A percentile compares a stretch with the other conserved stretches of the same genome.
Evolutionary conservation across 768 basidiomycete species (phyloP).

Genomic region (Coprinopsis marcescibilis): DNA sequence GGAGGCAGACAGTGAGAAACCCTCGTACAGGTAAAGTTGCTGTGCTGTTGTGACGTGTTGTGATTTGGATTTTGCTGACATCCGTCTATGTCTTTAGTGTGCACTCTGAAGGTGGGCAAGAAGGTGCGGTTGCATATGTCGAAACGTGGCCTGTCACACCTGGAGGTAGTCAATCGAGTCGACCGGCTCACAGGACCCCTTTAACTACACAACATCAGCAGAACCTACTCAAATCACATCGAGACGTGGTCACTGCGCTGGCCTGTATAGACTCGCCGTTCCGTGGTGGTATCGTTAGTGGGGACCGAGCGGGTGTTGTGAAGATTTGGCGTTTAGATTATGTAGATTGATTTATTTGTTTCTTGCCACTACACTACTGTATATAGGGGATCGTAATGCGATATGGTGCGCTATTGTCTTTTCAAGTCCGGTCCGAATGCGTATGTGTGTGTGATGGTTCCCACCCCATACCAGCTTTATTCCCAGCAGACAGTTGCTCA

Average conservation of each 20-base stretch:
- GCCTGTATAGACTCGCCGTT: conserved; percentile 90
- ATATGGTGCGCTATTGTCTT: no score
- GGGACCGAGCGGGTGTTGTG: conserved; percentile 82
- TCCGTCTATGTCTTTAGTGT: conserved; percentile 16
- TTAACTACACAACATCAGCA: conserved; percentile 80
- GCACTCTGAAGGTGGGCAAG: conserved; percentile 33
- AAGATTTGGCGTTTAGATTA: conserved; percentile 83
- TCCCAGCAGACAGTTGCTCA: no score
- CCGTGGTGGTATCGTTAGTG: conserved; percentile 87
- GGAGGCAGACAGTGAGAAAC: conserved; percentile 70
- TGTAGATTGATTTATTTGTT: not conserved
- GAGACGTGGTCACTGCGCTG: conserved; percentile 83
- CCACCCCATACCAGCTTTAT: no score
- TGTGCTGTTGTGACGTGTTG: not conserved
- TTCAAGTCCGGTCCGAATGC: no score
- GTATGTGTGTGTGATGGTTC: no score
- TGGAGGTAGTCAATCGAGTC: conserved; percentile 46
- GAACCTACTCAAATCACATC: conserved; percentile 79
- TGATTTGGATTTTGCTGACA: no score
- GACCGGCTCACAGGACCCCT: conserved; percentile 70
- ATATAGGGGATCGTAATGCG: no score
- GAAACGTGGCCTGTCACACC: conserved; percentile 55
- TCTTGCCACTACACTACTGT: not conserved
- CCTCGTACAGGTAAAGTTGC: conserved; percentile 59
- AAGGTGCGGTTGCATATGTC: conserved; percentile 40